Evolutionary conservation across 108 stramenopile genomes (phyloP).

Genomic region (Fragilaria crotonensis): DNA sequence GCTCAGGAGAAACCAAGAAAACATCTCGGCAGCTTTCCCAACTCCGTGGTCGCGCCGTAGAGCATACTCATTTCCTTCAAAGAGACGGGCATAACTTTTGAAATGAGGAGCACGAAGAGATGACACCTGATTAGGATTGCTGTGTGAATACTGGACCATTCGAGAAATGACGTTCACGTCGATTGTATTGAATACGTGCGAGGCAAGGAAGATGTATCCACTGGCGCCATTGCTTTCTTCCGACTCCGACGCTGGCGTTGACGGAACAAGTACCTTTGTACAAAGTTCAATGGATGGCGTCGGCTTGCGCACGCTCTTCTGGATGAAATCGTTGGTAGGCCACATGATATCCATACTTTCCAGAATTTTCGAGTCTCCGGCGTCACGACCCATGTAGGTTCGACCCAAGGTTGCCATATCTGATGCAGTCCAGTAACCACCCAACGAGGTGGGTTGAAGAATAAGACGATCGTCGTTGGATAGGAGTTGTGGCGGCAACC

Average conservation of each 20-base stretch:
- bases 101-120: constrained; percentile 44
- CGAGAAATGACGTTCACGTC: constrained; percentile 52
- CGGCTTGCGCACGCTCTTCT: constrained; percentile 5
- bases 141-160: constrained; percentile 39
- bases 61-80: constrained; percentile 22
- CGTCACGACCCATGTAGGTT: constrained; percentile 37
- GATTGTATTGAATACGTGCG: constrained; percentile 45
- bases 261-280: no score
- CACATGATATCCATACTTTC: constrained; percentile 62
- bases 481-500: constrained; percentile 35
- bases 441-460: constrained; percentile 67
- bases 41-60: constrained; percentile 9
- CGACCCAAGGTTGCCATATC: constrained; percentile 40
- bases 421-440: constrained; percentile 48
- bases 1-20: constrained; percentile 70
- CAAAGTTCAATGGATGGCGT: no score
- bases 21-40: constrained; percentile 26
- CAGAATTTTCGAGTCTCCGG: constrained; percentile 9
- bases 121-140: constrained; percentile 20
- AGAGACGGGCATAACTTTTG: constrained; percentile 61
- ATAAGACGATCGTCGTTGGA: constrained; percentile 45
- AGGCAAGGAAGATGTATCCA: constrained; percentile 54
- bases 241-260: no score
- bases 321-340: constrained; percentile 51
- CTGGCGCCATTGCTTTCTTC: background rate